Evolutionary conservation across 306 rosid species (phyloP).

Genomic region (Begonia masoniana): DNA sequence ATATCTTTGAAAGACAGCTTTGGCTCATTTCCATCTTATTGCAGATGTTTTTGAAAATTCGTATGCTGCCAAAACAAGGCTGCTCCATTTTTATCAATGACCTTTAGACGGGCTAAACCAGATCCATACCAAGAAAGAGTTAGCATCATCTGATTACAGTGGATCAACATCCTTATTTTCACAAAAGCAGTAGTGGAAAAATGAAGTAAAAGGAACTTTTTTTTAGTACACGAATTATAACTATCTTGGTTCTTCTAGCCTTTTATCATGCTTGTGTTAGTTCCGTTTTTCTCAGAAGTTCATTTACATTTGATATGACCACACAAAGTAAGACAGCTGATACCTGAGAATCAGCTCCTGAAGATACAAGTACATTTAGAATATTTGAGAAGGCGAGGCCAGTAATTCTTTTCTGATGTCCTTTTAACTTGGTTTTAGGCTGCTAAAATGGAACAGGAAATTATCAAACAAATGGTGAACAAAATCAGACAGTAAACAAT

Average conservation of each 20-base stretch:
- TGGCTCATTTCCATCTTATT: no score
- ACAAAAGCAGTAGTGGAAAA: background rate
- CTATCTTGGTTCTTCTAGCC: no score
- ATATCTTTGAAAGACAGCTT: no score
- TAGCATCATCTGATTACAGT: no score
- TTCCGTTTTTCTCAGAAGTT: background rate
- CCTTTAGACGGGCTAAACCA: background rate
- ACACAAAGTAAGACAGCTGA: slow-evolving; percentile 8
- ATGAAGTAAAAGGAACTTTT: no score
- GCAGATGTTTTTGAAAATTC: no score
- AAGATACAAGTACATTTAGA: slow-evolving; percentile 90
- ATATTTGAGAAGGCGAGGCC: slow-evolving; percentile 89
- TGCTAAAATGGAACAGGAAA: slow-evolving; percentile 14
- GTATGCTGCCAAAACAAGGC: no score
- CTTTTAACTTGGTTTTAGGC: slow-evolving; percentile 92
- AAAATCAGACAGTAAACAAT: background rate
- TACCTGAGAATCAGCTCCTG: slow-evolving; percentile 99
- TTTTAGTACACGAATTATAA: no score
- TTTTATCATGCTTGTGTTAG: no score
- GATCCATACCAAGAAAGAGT: background rate
- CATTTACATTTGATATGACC: background rate
- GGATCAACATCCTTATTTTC: background rate
- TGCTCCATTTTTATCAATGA: no score
- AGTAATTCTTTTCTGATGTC: slow-evolving; percentile 98
- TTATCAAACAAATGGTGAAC: background rate